Conservation (phyloP, 768 basidiomycete genomes). For the Trametes punicea region DNA sequence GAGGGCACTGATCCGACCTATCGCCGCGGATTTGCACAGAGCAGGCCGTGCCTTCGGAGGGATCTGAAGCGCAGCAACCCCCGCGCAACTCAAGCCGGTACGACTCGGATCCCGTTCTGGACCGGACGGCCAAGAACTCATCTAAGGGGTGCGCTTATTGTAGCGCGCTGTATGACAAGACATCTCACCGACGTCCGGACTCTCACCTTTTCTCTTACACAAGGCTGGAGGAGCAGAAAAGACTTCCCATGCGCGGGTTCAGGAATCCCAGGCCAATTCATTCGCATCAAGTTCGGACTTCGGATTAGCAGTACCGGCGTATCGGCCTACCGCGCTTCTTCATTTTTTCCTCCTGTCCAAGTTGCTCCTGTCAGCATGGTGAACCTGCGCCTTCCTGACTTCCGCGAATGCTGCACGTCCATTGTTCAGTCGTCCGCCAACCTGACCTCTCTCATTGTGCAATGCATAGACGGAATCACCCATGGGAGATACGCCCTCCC, state of each 20-base stretch:
- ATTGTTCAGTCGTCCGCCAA: conserved; percentile 16
- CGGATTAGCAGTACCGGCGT: no score
- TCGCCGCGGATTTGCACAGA: conserved; percentile 44
- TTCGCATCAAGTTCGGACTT: no score
- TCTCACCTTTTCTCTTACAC: no score
- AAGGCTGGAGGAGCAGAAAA: no score
- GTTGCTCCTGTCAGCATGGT: conserved; percentile 45
- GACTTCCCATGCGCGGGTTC: no score
- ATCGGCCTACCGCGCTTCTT: no score
- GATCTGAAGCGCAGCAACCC: conserved; percentile 39
- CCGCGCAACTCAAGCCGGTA: conserved; percentile 28
- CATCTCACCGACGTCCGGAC: no score
- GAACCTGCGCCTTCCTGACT: conserved; percentile 41
- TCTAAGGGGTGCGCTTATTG: conserved; percentile 40
- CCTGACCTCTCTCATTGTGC: conserved; percentile 29
- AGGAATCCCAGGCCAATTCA: no score
- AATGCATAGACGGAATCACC: conserved; percentile 47
- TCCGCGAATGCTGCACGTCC: conserved; percentile 45
- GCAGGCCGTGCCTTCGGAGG: conserved; percentile 44
- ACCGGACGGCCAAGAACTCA: conserved; percentile 37
- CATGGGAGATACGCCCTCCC: conserved; percentile 47
- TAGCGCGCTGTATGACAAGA: not conserved
- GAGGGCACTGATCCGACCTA: no score
- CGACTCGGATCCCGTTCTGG: conserved; percentile 45
- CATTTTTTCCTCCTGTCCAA: conserved; percentile 49